Evolutionary conservation across 2,329 filamentous ascomycete species (phyloP).

Genomic region (Basipetospora chlamydospora): DNA sequence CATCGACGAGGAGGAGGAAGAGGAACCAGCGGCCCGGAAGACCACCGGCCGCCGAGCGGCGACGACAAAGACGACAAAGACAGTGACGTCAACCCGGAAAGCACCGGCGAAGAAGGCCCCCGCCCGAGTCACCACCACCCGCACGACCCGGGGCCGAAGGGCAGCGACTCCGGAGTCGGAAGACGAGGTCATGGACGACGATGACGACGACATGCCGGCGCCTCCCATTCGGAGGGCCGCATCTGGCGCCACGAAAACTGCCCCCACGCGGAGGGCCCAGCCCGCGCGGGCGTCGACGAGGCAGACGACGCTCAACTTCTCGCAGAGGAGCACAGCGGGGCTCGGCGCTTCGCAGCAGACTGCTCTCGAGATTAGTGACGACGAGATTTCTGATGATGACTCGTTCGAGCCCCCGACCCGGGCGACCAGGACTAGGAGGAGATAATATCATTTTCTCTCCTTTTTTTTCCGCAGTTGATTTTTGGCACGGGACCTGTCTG

Average conservation of each 20-base stretch:
- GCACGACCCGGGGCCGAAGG: constrained; percentile 25
- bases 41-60: constrained; percentile 18
- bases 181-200: constrained; percentile 39
- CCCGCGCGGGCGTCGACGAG: constrained; percentile 20
- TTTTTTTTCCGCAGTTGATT: too few relatives aligned
- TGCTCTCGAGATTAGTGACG: constrained; percentile 46
- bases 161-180: constrained; percentile 23
- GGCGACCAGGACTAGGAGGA: constrained; percentile 1
- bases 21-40: constrained; percentile 13
- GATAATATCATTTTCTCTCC: too few relatives aligned
- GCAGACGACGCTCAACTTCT: constrained; percentile 38
- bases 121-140: constrained; percentile 16
- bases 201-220: constrained; percentile 25
- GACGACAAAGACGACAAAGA: constrained; percentile 16
- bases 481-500: too few relatives aligned
- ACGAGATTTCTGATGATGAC: constrained; percentile 50
- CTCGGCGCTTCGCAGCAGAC: constrained; percentile 28
- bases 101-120: constrained; percentile 29
- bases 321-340: constrained; percentile 16
- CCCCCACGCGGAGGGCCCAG: constrained; percentile 16
- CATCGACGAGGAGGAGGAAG: constrained; percentile 34
- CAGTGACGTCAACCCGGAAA: constrained; percentile 23
- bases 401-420: constrained; percentile 38
- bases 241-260: constrained; percentile 11
- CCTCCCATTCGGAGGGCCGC: constrained; percentile 15